Conservation (phyloP, 495 filamentous ascomycete species). For the Bombardia bombarda region DNA sequence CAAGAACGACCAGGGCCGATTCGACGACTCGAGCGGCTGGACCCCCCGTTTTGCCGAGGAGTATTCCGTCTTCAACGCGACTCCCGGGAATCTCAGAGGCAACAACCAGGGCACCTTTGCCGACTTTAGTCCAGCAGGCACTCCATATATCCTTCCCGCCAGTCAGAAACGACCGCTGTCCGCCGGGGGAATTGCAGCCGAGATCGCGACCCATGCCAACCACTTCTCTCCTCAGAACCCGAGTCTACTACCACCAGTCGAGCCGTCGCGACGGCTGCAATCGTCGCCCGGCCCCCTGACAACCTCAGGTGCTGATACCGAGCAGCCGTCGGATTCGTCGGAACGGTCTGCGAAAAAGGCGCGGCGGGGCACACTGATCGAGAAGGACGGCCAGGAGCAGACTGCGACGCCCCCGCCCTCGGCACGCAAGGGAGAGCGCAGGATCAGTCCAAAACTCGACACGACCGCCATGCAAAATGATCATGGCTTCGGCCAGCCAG, state of each 20-base stretch:
- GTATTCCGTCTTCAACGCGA: slow-evolving; percentile 50
- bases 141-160: slow-evolving; percentile 21
- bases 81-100: slow-evolving; percentile 43
- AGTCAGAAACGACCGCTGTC: slow-evolving; percentile 33
- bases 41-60: slow-evolving; percentile 50
- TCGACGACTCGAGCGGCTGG: slow-evolving; percentile 43
- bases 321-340: slow-evolving; percentile 12
- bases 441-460: slow-evolving; percentile 43
- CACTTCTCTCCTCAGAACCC: slow-evolving; percentile 49
- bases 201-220: slow-evolving; percentile 50
- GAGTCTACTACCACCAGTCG: slow-evolving; percentile 46
- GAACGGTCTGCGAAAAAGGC: slow-evolving; percentile 30
- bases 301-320: slow-evolving; percentile 17
- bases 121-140: slow-evolving; percentile 27
- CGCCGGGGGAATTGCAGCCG: slow-evolving; percentile 29
- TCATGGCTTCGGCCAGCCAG: slow-evolving; percentile 34
- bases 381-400: slow-evolving; percentile 30
- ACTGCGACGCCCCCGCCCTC: slow-evolving; percentile 46
- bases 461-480: slow-evolving; percentile 46
- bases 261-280: slow-evolving; percentile 45
- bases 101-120: slow-evolving; percentile 28
- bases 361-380: slow-evolving; percentile 27
- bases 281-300: slow-evolving; percentile 48
- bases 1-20: slow-evolving; percentile 39
- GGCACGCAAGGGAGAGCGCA: slow-evolving; percentile 40